Conservation (phyloP, 805 yeast genomes). For the Sungouiella thailandica region DNA sequence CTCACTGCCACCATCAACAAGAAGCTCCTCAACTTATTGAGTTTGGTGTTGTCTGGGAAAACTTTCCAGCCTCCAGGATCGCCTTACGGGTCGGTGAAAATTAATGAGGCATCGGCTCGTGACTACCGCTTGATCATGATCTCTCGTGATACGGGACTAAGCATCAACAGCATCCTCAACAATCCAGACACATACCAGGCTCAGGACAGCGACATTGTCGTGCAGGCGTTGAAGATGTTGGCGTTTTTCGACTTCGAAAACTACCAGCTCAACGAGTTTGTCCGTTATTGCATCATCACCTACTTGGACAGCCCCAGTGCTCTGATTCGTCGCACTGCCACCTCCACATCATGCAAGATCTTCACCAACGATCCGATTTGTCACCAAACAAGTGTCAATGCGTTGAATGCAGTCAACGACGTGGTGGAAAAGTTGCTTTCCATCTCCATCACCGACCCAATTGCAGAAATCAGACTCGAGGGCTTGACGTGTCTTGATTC, state of each 20-base stretch:
- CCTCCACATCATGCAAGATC: slow-evolving; percentile 73
- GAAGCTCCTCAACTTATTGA: slow-evolving; percentile 63
- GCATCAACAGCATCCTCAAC: slow-evolving; percentile 29
- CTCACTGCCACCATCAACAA: slow-evolving; percentile 68
- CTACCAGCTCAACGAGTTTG: slow-evolving; percentile 80
- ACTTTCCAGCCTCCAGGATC: slow-evolving; percentile 82
- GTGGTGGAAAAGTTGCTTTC: slow-evolving; percentile 78
- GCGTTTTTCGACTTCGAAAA: slow-evolving; percentile 69
- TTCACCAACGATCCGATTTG: slow-evolving; percentile 80
- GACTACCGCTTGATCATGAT: slow-evolving; percentile 74
- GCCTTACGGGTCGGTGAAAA: slow-evolving; percentile 58
- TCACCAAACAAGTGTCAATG: slow-evolving; percentile 72
- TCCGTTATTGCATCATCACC: slow-evolving; percentile 73
- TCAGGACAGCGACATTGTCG: slow-evolving; percentile 45
- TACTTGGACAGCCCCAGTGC: slow-evolving; percentile 79
- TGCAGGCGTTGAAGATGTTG: slow-evolving; percentile 76
- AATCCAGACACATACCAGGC: slow-evolving; percentile 29
- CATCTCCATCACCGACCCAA: slow-evolving; percentile 83
- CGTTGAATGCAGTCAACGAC: slow-evolving; percentile 77
- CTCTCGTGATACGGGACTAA: slow-evolving; percentile 57
- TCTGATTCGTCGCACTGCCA: slow-evolving; percentile 78
- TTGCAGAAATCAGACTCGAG: slow-evolving; percentile 77
- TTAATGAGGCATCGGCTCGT: slow-evolving; percentile 63
- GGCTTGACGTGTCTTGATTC: slow-evolving; percentile 59
- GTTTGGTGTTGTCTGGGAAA: slow-evolving; percentile 75